Percentiles rank a stretch among this genome's conserved stretches.
Evolutionary conservation across 2,329 filamentous ascomycete genomes (phyloP).

Genomic region (Metarhizium brunneum): DNA sequence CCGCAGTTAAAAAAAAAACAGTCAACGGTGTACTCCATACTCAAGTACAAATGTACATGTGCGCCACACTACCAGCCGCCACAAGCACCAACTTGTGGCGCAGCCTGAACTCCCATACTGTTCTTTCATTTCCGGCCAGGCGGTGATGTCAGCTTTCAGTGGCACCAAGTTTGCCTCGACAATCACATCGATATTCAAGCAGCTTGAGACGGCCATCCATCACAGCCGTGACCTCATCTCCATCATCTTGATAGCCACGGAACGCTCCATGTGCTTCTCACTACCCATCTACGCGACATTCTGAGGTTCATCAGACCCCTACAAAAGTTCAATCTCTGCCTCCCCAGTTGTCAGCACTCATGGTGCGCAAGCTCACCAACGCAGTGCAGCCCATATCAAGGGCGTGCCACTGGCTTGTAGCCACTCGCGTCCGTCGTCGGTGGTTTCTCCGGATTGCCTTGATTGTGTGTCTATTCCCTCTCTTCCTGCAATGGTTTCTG

Average conservation of each 20-base stretch:
- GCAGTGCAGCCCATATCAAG: slow-evolving; percentile 5
- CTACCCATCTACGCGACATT: neutral
- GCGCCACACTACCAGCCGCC: no score
- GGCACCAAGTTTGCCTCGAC: neutral
- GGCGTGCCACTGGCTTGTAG: slow-evolving; percentile 10
- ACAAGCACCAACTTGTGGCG: neutral
- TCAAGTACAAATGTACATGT: no score
- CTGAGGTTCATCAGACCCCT: neutral
- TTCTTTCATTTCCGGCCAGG: neutral
- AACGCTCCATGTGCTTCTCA: neutral
- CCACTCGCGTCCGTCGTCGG: slow-evolving; percentile 12
- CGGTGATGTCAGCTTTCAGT: neutral
- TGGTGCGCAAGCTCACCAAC: slow-evolving; percentile 4
- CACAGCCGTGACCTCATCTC: neutral
- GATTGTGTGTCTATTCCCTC: slow-evolving; percentile 12
- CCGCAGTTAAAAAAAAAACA: no score
- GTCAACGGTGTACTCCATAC: no score
- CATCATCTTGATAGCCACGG: neutral
- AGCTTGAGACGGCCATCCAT: neutral
- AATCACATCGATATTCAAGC: neutral
- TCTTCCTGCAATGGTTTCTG: slow-evolving; percentile 25
- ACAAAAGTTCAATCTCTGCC: neutral
- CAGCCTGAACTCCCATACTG: neutral
- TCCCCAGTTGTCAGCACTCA: neutral
- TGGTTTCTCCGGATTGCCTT: slow-evolving; percentile 9